Evolutionary conservation across 768 basidiomycete species (phyloP).

Genomic region (Lactifluus echinatus): DNA sequence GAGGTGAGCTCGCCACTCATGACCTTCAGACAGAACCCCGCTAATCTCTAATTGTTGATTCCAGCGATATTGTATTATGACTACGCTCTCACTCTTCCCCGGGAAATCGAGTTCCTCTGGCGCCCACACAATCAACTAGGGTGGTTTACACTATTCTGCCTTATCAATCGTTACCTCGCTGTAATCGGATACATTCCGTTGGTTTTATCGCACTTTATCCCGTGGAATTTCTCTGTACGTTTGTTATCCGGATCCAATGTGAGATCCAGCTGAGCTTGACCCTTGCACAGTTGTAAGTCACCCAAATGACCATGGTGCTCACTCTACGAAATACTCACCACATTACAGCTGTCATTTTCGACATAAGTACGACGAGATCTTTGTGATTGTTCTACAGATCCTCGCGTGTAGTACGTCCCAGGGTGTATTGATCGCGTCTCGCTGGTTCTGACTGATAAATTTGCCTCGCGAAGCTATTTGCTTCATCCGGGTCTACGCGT

Average conservation of each 20-base stretch:
- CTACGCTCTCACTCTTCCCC: conserved; percentile 25
- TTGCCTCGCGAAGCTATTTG: neutral
- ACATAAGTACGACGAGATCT: neutral
- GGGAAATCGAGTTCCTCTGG: conserved; percentile 40
- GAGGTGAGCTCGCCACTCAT: neutral
- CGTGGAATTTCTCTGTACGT: neutral
- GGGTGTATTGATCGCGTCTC: too few species aligned
- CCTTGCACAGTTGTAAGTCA: conserved; percentile 1
- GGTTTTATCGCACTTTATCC: conserved; percentile 20
- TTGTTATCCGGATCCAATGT: neutral
- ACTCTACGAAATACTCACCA: neutral
- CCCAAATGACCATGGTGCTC: neutral
- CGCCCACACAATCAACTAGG: conserved; percentile 28
- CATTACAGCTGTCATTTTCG: neutral
- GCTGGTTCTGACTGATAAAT: neutral
- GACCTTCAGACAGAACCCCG: neutral
- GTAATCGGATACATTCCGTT: conserved; percentile 30
- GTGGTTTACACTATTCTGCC: conserved; percentile 38
- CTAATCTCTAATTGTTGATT: neutral
- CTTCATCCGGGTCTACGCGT: conserved; percentile 1
- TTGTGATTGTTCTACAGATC: neutral
- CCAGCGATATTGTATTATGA: conserved; percentile 28
- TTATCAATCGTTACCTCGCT: conserved; percentile 42
- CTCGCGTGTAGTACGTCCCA: neutral
- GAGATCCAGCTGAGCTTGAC: neutral